These are phyloP conservation scores for Meyerozyma elateridarum DNA, from an alignment of 1,139 yeast genomes.

Conservation along the genomic window DNA sequence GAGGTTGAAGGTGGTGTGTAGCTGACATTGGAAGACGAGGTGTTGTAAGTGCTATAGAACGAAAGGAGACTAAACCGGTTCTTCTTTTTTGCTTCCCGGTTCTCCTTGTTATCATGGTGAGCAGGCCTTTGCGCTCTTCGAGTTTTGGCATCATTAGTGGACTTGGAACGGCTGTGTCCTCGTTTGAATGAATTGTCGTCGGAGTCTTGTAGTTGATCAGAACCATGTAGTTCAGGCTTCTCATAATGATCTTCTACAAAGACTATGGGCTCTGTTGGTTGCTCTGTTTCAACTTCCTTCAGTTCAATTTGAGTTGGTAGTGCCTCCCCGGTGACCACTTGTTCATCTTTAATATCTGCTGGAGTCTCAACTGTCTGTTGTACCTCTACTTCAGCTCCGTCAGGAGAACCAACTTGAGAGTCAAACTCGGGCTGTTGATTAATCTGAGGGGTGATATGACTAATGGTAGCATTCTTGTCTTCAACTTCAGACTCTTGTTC, in stretches of 20 bases:
- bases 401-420: constrained; percentile 16
- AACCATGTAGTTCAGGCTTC: constrained; percentile 8
- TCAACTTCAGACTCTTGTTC: constrained; percentile 6
- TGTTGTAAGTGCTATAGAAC: constrained; percentile 39
- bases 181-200: background rate
- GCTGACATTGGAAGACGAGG: constrained; percentile 19
- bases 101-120: constrained; percentile 18
- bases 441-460: constrained; percentile 25
- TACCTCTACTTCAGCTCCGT: constrained; percentile 7
- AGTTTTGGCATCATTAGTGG: background rate
- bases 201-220: too few species aligned
- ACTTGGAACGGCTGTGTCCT: background rate
- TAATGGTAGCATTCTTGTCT: constrained; percentile 3
- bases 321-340: background rate
- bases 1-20: constrained; percentile 12
- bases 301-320: constrained; percentile 5
- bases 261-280: constrained; percentile 5
- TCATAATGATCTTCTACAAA: constrained; percentile 7
- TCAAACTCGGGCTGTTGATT: constrained; percentile 29
- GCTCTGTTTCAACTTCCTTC: constrained; percentile 3
- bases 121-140: constrained; percentile 12
- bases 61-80: constrained; percentile 52
- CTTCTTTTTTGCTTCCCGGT: constrained; percentile 34
- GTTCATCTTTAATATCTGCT: constrained; percentile 2
- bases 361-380: constrained; percentile 3